A percentile compares a stretch with the other conserved stretches of the same genome.
Evolutionary conservation across 805 yeast genomes (phyloP).

Genomic region (Candida peoriensis): DNA sequence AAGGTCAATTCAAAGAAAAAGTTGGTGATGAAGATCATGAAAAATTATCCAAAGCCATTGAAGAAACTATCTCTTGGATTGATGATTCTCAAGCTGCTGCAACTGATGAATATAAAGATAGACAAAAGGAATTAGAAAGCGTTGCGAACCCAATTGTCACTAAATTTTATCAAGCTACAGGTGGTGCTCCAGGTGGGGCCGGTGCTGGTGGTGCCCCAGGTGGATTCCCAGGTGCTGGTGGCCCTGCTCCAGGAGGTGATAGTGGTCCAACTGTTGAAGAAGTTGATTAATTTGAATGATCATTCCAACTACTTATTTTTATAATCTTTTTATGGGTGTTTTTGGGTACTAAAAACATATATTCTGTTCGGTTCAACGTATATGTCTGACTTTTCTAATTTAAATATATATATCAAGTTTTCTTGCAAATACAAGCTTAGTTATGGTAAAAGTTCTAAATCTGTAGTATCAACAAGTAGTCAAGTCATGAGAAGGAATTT

Average conservation of each 20-base stretch:
- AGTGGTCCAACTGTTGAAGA: conserved; percentile 74
- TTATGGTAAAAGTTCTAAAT: too few relatives aligned
- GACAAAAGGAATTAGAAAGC: conserved; percentile 95
- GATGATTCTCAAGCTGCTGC: conserved; percentile 90
- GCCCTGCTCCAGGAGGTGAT: conserved; percentile 51
- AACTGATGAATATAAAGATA: conserved; percentile 87
- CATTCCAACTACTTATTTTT: not conserved
- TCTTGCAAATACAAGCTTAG: too few relatives aligned
- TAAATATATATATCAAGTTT: too few relatives aligned
- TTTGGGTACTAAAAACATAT: too few relatives aligned
- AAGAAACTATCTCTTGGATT: conserved; percentile 84
- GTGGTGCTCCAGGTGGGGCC: conserved; percentile 74
- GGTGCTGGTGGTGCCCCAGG: conserved; percentile 60
- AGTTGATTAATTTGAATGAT: conserved; percentile 47
- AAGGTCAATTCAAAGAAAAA: conserved; percentile 73
- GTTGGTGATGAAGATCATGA: conserved; percentile 68
- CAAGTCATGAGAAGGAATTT: too few relatives aligned
- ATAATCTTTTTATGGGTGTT: too few relatives aligned
- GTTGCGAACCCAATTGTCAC: conserved; percentile 96
- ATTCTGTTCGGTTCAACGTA: too few relatives aligned
- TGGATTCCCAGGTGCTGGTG: conserved; percentile 54
- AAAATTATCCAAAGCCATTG: conserved; percentile 75
- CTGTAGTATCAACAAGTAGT: too few relatives aligned
- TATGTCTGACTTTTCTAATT: too few relatives aligned
- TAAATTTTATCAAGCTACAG: conserved; percentile 88